These are phyloP conservation scores for Plantago elongata DNA, from an alignment of 257 asterid genomes.

Conservation along the genomic window DNA sequence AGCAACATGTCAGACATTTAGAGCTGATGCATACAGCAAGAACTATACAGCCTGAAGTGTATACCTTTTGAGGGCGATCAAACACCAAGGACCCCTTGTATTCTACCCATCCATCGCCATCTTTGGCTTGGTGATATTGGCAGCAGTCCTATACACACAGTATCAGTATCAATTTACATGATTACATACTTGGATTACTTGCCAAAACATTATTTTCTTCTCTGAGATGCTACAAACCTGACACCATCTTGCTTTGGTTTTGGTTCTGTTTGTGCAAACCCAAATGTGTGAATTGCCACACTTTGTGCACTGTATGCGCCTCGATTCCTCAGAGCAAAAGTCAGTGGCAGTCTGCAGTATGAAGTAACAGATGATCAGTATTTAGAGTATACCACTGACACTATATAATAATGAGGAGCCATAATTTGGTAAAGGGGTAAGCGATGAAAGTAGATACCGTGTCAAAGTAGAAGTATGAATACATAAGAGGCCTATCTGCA, in stretches of 20 bases:
- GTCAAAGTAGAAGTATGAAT: background rate
- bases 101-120: conserved; percentile 99
- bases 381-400: conserved; percentile 10
- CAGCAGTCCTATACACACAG: conserved; percentile 75
- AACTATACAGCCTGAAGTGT: background rate
- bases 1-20: too few relatives aligned
- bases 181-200: conserved; percentile 13
- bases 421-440: background rate
- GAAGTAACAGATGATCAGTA: conserved; percentile 15
- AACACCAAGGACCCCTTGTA: conserved; percentile 82
- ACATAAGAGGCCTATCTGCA: background rate
- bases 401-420: background rate
- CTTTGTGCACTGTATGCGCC: conserved; percentile 96
- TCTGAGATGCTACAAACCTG: conserved; percentile 51
- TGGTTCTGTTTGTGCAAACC: conserved; percentile 87
- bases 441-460: background rate
- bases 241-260: conserved; percentile 98
- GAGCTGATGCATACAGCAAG: conserved; percentile 1
- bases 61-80: conserved; percentile 70
- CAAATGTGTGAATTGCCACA: conserved; percentile 93
- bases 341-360: conserved; percentile 61
- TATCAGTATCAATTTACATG: conserved; percentile 19
- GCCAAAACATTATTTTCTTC: background rate
- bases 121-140: conserved; percentile 97
- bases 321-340: conserved; percentile 83